phyloP scores from a whole-genome alignment of 2,329 filamentous ascomycete species.

The Ceratocystis albifundus region DNA sequence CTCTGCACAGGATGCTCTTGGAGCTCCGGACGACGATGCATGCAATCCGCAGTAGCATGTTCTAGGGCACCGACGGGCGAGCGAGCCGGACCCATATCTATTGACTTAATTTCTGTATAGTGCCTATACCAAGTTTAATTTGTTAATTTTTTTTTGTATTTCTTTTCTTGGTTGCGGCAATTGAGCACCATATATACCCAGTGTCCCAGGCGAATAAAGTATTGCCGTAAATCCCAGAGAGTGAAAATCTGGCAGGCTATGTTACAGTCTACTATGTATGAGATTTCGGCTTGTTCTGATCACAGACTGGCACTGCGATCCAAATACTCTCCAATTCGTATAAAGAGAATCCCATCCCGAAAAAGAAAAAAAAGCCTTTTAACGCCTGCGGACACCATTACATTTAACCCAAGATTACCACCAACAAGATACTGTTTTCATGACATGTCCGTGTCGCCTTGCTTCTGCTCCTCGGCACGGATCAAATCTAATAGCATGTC shows the following conservation, averaged over 20 bases:
- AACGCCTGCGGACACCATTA: background rate
- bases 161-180: background rate
- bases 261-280: background rate
- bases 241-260: background rate
- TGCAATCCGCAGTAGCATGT: slow-evolving; percentile 47
- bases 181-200: background rate
- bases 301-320: slow-evolving; percentile 5
- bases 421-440: background rate
- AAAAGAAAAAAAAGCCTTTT: background rate
- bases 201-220: background rate
- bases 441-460: slow-evolving; percentile 25
- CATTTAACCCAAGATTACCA: background rate
- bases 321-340: background rate
- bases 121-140: slow-evolving; percentile 8
- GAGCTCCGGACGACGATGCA: slow-evolving; percentile 45
- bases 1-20: slow-evolving; percentile 62
- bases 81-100: background rate
- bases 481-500: slow-evolving; percentile 42
- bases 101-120: background rate
- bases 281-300: background rate
- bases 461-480: slow-evolving; percentile 32
- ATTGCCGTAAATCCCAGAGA: background rate
- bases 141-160: background rate
- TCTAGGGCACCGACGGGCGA: background rate
- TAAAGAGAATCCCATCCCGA: background rate